Evolutionary conservation across 2,329 filamentous ascomycete species (phyloP), one percentile per base, ranked within the genome.

Genomic region (Aspergillus fischeri): DNA sequence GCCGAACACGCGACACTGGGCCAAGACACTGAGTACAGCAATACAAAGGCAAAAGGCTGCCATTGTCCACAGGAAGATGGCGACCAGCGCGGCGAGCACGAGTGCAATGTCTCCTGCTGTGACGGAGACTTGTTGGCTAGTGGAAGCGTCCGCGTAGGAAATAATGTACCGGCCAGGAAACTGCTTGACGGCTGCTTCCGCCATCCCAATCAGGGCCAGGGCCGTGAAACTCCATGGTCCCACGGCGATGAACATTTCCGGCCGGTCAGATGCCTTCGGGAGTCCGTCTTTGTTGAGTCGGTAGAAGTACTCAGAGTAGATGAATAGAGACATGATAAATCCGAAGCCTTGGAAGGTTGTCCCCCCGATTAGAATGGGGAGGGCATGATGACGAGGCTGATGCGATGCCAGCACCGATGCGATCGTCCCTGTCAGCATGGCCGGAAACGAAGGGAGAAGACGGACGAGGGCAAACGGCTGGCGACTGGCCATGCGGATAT

Each of bases 231-330:
- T 67, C 50, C 69, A 66, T 2, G 78, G 78, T 0, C 81, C 81
- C 3, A 83, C 81, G 0, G 78, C 77, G 20, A 83, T 79, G 61
- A 78, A 83, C 80, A 83, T 82, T 11, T 77, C 77, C 10, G 77
- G 77, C n/a, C 78, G 66, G 1, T 71, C 71, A 0, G 66, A 55
- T 0, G 75, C 71, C 6, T 71, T 66, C 0, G 81, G 81, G 4
- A 83, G 67, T 1, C 72, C 71, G 56, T 68, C 70, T 9, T 70
- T 72, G 57, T 78, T 77, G 35, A 80, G 67, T 2, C 76, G 68
- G 48, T 69, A 68, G n/a, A 77, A 69, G 60, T 76, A 79, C 49
- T 75, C 67, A 3, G 73, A 68, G 65, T 80, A 79, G 67, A 80
- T 74, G 66, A 77, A 68, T 8, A 80, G 62, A 4, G 74, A 73